Conservation (phyloP, 345 rosid genomes). For the Gynandropsis gynandra region DNA sequence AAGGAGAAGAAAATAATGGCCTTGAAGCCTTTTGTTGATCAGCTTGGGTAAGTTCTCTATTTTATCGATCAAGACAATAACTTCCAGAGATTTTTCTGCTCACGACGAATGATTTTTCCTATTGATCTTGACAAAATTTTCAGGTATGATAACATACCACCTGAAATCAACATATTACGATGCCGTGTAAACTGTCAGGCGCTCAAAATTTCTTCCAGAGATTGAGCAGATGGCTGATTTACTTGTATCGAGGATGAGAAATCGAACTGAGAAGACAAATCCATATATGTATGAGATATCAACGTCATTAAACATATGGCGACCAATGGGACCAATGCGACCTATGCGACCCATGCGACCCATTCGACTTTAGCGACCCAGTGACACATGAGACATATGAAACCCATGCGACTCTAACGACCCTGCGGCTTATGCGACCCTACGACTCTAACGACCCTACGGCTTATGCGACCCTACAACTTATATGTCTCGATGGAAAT, state of each 20-base stretch:
- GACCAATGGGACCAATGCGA: too few relatives aligned
- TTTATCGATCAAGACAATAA: background rate
- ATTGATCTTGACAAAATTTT: slow-evolving; percentile 20
- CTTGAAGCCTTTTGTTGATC: slow-evolving; percentile 97
- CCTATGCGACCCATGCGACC: too few relatives aligned
- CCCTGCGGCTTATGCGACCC: too few relatives aligned
- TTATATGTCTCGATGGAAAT: too few relatives aligned
- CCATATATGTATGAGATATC: slow-evolving; percentile 71
- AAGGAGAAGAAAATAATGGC: slow-evolving; percentile 99
- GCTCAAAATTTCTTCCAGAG: slow-evolving; percentile 85
- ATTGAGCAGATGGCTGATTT: slow-evolving; percentile 90
- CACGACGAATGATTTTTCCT: slow-evolving; percentile 13
- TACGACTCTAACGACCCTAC: too few relatives aligned
- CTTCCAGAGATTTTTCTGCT: slow-evolving; percentile 12
- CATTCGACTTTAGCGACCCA: too few relatives aligned
- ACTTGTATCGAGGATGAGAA: slow-evolving; percentile 86
- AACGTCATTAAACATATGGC: too few relatives aligned
- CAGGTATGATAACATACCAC: slow-evolving; percentile 97
- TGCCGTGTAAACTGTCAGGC: slow-evolving; percentile 99
- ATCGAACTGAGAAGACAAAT: slow-evolving; percentile 79
- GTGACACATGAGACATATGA: too few relatives aligned
- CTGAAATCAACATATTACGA: slow-evolving; percentile 92
- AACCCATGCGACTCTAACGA: too few relatives aligned
- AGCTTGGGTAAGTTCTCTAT: slow-evolving; percentile 70
- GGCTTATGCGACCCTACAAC: too few relatives aligned